Base-by-base conservation (phyloP, 2,329 filamentous ascomycete genomes). In the Apiospora aurea region DNA sequence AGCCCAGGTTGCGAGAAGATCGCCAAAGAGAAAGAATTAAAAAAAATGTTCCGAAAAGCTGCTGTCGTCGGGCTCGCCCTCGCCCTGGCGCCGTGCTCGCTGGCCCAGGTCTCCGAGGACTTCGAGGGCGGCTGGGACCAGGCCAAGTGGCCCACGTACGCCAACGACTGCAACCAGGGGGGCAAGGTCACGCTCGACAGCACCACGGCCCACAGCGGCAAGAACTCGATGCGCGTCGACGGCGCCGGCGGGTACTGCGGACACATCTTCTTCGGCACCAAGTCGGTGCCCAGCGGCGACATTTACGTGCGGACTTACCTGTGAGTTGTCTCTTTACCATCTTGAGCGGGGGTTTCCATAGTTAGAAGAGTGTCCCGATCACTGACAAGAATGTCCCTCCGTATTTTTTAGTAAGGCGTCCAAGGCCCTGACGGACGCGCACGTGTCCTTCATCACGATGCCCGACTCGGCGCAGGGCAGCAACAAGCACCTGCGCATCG, bases 401-500 rank as follows among this genome's bases (percentile, higher is more conserved):
- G 26, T 29, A 34, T 38, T 34, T 38, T 34, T 1, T 16, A 90
- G 88, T 69, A 89, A 89, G 81, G 83, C 87, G 2, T 83, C 85
- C 69, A 89, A 86, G 75, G 85, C 89, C 71, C 81, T 91, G n/a
- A 89, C 87, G 8, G 84, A 85, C 79, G 84, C 86, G 26, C 89
- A 91, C 80, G 87, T 91, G 73, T 85, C 87, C 67, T 91, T 91
- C 83, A 90, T 91, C 81, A 90, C 88, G 26, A 90, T 91, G 88
- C 86, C 88, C 2, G 89, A 91, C 80, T 82, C 87, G 0, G 83
- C 87, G 1, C 87, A 88, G 73, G 87, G 86, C 72, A 78, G 79
- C 64, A 86, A 86, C 70, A 90, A 91, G 80, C 88, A 91, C 76
- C 87, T 91, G 44, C 88, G 89, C 71, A 90, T 91, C 72, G 88